Conservation (phyloP, 2,329 filamentous ascomycete genomes). For the Berkeleyomyces rouxiae region DNA sequence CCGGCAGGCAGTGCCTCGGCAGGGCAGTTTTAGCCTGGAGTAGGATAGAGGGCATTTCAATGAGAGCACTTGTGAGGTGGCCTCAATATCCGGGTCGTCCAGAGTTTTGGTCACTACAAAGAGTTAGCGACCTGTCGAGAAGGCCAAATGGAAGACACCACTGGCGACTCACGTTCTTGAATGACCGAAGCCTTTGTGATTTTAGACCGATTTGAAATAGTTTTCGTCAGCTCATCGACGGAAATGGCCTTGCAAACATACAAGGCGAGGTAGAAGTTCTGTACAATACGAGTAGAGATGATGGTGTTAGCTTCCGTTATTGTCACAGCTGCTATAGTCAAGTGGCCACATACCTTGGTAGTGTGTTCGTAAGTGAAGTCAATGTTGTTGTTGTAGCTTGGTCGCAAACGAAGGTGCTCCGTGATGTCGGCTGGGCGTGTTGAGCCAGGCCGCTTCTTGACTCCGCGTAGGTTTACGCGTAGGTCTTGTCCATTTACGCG, state of each 20-base stretch:
- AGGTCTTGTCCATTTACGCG: slow-evolving; percentile 78
- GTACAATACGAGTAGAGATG: not conserved
- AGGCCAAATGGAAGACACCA: not conserved
- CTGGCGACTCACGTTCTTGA: slow-evolving; percentile 51
- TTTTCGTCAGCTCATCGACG: slow-evolving; percentile 52
- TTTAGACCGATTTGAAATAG: slow-evolving; percentile 47
- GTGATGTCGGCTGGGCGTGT: slow-evolving; percentile 91
- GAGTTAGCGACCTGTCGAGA: not conserved
- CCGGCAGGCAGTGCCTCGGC: slow-evolving; percentile 61
- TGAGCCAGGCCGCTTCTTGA: slow-evolving; percentile 93
- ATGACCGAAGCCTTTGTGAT: slow-evolving; percentile 72
- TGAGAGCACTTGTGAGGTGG: slow-evolving; percentile 76
- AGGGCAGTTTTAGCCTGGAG: slow-evolving; percentile 62
- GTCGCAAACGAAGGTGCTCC: slow-evolving; percentile 49
- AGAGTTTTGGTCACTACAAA: slow-evolving; percentile 58
- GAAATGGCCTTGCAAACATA: slow-evolving; percentile 60
- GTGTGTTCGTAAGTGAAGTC: slow-evolving; percentile 87
- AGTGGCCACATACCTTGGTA: slow-evolving; percentile 46
- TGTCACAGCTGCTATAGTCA: not conserved
- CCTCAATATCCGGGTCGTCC: slow-evolving; percentile 74
- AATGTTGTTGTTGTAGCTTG: slow-evolving; percentile 58
- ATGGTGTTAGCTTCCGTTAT: not conserved
- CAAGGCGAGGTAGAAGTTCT: slow-evolving; percentile 58
- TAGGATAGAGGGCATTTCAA: slow-evolving; percentile 87
- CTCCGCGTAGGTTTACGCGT: slow-evolving; percentile 79